phyloP scores from a whole-genome alignment of 192 early-diverging fungal species.

The Podila epigama region DNA sequence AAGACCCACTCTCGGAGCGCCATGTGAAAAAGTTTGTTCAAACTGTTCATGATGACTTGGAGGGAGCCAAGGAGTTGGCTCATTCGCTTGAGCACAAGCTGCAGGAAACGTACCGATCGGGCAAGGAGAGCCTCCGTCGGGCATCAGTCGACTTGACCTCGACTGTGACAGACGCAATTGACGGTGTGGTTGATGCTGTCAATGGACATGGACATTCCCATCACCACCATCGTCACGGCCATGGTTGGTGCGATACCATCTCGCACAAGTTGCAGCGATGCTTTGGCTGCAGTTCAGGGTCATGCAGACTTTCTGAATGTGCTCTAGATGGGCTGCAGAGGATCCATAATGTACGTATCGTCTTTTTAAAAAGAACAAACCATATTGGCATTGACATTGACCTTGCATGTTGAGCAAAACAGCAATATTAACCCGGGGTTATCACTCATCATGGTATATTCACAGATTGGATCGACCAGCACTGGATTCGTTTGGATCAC shows the following conservation, averaged over 20 bases:
- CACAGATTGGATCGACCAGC: slow-evolving; percentile 15
- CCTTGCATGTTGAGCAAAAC: neutral
- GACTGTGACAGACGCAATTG: neutral
- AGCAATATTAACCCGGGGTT: neutral
- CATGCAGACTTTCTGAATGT: neutral
- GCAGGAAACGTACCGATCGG: slow-evolving; percentile 8
- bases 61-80: slow-evolving; percentile 1
- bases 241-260: neutral
- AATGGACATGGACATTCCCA: neutral
- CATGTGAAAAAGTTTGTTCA: slow-evolving; percentile 12
- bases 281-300: neutral
- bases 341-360: neutral
- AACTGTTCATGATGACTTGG: slow-evolving; percentile 8
- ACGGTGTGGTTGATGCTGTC: neutral
- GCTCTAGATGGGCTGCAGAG: neutral
- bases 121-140: neutral
- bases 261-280: neutral
- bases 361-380: neutral
- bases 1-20: slow-evolving; percentile 9
- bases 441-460: neutral
- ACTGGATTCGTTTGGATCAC: slow-evolving; percentile 20
- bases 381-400: neutral
- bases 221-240: neutral
- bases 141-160: neutral
- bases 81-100: slow-evolving; percentile 5